Evolutionary conservation across 2,329 filamentous ascomycete genomes (phyloP).

Genomic region (Pleomassaria siparia): DNA sequence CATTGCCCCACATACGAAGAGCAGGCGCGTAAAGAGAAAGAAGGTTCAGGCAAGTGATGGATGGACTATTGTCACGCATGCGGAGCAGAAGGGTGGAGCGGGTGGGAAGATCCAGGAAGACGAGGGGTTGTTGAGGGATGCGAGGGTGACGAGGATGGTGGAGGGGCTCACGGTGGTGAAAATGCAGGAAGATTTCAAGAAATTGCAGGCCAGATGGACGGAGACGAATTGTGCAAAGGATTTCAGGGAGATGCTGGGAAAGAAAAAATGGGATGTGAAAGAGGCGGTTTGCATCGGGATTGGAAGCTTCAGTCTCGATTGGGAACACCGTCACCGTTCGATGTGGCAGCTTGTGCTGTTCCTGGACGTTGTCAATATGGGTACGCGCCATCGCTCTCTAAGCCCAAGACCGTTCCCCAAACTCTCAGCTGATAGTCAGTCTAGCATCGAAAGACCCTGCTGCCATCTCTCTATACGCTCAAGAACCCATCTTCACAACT

Average conservation of each 20-base stretch:
- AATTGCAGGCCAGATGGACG: slow-evolving; percentile 26
- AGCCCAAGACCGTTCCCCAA: no score
- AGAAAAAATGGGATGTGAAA: slow-evolving; percentile 15
- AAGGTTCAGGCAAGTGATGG: slow-evolving; percentile 34
- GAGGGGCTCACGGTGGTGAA: slow-evolving; percentile 28
- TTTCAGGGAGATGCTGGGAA: slow-evolving; percentile 15
- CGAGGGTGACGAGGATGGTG: slow-evolving; percentile 19
- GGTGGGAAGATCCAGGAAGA: slow-evolving; percentile 1
- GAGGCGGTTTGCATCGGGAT: slow-evolving; percentile 40
- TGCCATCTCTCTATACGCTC: slow-evolving; percentile 27
- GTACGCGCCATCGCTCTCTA: slow-evolving; percentile 5
- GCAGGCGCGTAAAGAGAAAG: slow-evolving; percentile 31
- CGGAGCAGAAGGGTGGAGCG: slow-evolving; percentile 1
- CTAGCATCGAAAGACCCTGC: not conserved
- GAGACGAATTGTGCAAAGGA: slow-evolving; percentile 24
- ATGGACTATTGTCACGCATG: slow-evolving; percentile 42
- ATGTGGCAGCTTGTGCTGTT: slow-evolving; percentile 44
- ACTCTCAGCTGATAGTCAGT: not conserved
- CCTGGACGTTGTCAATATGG: slow-evolving; percentile 20
- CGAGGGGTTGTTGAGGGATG: slow-evolving; percentile 4
- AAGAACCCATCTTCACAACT: slow-evolving; percentile 39
- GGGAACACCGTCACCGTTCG: slow-evolving; percentile 34
- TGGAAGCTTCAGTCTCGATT: slow-evolving; percentile 40
- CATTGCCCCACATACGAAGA: not conserved
- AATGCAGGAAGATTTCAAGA: slow-evolving; percentile 23